Conservation (phyloP, 148 eudicot genomes). For the Chenopodium quinoa region DNA sequence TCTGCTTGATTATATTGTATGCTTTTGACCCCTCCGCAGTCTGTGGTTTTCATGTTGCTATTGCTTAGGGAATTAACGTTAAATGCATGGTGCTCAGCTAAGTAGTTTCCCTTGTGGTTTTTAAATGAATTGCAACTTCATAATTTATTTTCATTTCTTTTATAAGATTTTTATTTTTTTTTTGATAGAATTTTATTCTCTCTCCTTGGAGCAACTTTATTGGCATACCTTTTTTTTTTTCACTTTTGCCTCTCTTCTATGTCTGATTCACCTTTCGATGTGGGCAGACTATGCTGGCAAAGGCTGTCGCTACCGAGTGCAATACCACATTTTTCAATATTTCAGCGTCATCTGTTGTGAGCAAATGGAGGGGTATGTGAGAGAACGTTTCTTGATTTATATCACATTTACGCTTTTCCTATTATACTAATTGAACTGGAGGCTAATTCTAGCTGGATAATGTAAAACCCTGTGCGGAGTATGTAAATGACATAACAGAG, state of each 20-base stretch:
- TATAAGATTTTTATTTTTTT: neutral
- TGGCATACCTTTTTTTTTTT: neutral
- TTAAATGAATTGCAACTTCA: too few relatives aligned
- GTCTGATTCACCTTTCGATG: constrained; percentile 12
- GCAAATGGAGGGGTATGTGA: constrained; percentile 97
- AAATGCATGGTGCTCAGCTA: neutral
- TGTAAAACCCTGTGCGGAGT: neutral
- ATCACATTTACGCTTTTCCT: neutral
- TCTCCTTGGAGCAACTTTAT: neutral
- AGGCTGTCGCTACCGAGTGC: constrained; percentile 99
- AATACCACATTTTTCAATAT: constrained; percentile 97
- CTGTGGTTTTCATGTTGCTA: neutral
- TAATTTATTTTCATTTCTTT: neutral
- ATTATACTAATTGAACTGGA: neutral
- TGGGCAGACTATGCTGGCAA: constrained; percentile 97
- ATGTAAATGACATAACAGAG: neutral
- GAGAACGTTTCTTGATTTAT: neutral
- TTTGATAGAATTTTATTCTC: neutral
- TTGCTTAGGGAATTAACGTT: neutral
- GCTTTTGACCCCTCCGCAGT: neutral
- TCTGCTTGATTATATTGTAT: neutral
- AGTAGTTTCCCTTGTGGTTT: neutral
- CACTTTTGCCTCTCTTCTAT: neutral
- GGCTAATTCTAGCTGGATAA: neutral
- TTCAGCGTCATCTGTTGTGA: constrained; percentile 97